Base-by-base conservation (phyloP, 2,329 filamentous ascomycete genomes). In the Exophiala oligosperma region DNA sequence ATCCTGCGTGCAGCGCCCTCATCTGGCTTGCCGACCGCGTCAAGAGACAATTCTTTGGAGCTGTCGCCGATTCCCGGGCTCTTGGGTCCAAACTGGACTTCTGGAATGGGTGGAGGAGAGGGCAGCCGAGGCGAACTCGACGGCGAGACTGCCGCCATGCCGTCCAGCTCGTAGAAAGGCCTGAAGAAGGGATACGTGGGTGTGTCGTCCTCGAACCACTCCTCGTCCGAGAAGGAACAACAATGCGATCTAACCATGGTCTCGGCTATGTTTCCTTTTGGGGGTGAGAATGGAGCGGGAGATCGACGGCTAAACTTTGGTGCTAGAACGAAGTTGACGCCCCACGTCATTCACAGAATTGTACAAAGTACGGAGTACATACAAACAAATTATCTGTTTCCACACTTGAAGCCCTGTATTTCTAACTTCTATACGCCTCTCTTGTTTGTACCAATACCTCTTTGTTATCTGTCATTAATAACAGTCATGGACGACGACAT, bases 81-180 rank as follows among this genome's bases (percentile, higher is more conserved):
- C 68, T 86, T 86, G 56, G 89, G 88, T 6, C 86, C 89, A 63
- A 96, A 87, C 77, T 97, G 93, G 66, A 96, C 94, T 76, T 99
- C 94, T 61, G 93, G 91, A 57, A 95, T 88, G 35, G 94, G 94
- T 58, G 94, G 94, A 60, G 94, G 94, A 74, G 92, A 97, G 59
- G 94, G 94, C 52, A 99, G 86, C 71, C 94, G 89, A 64, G 94
- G 93, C 49, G 92, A 97, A 75, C 85, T 93, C 63, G 90, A 88
- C 57, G 77, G 74, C 59, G 77, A 79, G 62, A 73, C 59, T 17
- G 65, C 64, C n/a, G 62, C 51, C 60, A 60, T 63, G 29, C 21
- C 38, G 46, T 17, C 21, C 17, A 17, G 35, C 4, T 37, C n/a
- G 29, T 12, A 5, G 21, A 37, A 37, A 11, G 28, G 29, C 28